Evolutionary conservation across 2,329 filamentous ascomycete genomes (phyloP), one percentile per base, ranked within the genome.

Genomic region (Ceratocystis papillata): DNA sequence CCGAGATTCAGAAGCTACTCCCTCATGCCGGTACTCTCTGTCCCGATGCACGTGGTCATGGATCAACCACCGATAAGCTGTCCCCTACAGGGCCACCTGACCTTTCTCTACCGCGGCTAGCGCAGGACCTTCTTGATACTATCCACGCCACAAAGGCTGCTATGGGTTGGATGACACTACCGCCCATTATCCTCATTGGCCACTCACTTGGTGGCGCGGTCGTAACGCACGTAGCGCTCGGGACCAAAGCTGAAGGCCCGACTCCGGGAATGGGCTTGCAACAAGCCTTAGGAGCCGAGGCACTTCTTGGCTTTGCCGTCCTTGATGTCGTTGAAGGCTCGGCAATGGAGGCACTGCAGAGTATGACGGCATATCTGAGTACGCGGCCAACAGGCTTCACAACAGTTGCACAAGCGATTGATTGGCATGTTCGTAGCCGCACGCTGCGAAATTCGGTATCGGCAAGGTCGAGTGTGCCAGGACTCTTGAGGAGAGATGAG

Each of bases 301-400:
- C 85, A 30, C 74, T 97, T 1, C 79, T 97, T 17, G 94, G 90
- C 22, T 96, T 93, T 75, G 89, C 86, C 2, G 92, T 97, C 6
- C 79, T 99, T 17, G 94, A 99, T 75, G 90, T 99, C 3, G 94
- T 99, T 33, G 94, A 99, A 76, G 89, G 94, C 10, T 96, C 90
- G 0, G 94, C 94, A 44, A 93, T 99, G 75, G 94, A 97, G 74
- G 93, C 94, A 2, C 80, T 99, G 64, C 86, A 91, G 74, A 92
- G 88, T 75, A 99, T 99, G 94, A 88, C 94, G 70, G 88, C 87
- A 2, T 96, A 96, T 74, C 81, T 99, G 22, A 86, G 88, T 1
- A 91, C 87, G 3, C 83, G 94, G 25, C 94, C 94, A 0, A 79
- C 80, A 7, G 84, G 86, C 1, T 99, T 99, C 72, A 79, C 84